These are phyloP conservation scores for Claviceps cyperi DNA, from an alignment of 2,329 filamentous ascomycete species.

Conservation along the genomic window DNA sequence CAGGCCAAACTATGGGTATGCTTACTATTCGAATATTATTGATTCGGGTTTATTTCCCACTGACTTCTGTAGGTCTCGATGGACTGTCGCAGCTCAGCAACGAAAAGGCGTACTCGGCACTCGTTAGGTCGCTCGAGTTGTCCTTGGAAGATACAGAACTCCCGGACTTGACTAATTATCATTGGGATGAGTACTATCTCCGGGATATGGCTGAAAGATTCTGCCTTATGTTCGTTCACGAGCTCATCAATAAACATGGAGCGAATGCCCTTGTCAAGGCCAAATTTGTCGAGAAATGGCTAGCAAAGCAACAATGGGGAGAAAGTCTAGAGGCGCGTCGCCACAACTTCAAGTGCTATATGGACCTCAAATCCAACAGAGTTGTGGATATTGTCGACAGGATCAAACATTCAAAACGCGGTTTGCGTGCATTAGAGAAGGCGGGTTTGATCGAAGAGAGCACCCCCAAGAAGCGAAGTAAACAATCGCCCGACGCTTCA, in stretches of 20 bases:
- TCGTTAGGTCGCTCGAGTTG: constrained; percentile 46
- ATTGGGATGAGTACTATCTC: constrained; percentile 49
- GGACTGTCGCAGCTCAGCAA: constrained; percentile 34
- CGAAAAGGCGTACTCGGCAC: constrained; percentile 36
- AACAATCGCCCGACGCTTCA: constrained; percentile 18
- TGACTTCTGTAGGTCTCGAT: constrained; percentile 17
- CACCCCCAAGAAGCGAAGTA: constrained; percentile 14
- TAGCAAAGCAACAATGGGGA: constrained; percentile 60
- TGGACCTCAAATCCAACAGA: constrained; percentile 33
- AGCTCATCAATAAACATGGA: constrained; percentile 46
- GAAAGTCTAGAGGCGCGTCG: constrained; percentile 34
- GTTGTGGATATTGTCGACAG: constrained; percentile 38
- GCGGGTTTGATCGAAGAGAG: constrained; percentile 31
- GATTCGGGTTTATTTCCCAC: neutral
- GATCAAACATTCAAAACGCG: constrained; percentile 34
- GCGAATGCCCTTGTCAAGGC: constrained; percentile 44
- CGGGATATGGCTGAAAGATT: constrained; percentile 48
- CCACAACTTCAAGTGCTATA: constrained; percentile 39
- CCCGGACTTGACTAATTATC: constrained; percentile 36
- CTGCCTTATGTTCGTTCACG: constrained; percentile 40
- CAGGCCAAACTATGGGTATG: constrained; percentile 24
- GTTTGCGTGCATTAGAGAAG: constrained; percentile 35
- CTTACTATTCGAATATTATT: neutral
- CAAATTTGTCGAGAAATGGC: constrained; percentile 57
- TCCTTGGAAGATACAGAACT: constrained; percentile 35